A percentile compares a stretch with the other conserved stretches of the same genome.
Conservation (phyloP, 306 rosid genomes). For the Prinsepia uniflora region DNA sequence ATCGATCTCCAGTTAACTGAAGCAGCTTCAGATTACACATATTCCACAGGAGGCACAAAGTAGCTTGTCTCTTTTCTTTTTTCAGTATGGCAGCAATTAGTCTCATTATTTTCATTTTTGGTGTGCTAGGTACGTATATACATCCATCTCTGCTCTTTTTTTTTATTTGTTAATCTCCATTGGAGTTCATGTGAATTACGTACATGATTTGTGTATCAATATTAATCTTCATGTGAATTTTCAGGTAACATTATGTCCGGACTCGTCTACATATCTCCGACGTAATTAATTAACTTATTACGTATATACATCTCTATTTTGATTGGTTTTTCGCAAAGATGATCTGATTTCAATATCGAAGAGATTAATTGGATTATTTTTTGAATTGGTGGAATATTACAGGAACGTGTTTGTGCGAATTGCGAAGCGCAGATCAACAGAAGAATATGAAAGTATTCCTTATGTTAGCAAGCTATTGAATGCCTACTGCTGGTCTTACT, state of each 20-base stretch:
- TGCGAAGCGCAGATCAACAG: conserved; percentile 26
- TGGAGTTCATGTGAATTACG: no score
- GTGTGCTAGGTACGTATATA: neutral
- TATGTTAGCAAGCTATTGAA: conserved; percentile 31
- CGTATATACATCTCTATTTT: neutral
- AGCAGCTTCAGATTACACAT: no score
- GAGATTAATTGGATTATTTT: neutral
- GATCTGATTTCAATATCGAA: neutral
- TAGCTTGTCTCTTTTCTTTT: neutral
- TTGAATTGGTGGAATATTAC: neutral
- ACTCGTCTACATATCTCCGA: conserved; percentile 31
- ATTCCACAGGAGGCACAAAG: no score
- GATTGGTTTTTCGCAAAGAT: neutral
- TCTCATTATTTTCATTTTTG: neutral
- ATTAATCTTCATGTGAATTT: conserved; percentile 1
- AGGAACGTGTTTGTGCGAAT: conserved; percentile 28
- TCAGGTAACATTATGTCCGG: conserved; percentile 31
- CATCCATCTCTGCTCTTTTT: neutral
- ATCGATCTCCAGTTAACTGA: no score
- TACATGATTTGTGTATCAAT: no score
- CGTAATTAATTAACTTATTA: conserved; percentile 10
- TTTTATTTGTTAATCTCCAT: neutral
- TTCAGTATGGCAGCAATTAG: neutral
- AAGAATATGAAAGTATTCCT: conserved; percentile 36
- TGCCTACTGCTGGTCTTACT: conserved; percentile 34